A percentile compares a stretch with the other conserved stretches of the same genome.
Conservation (phyloP, 106 monocot genomes). For the Dactylorhiza incarnata region DNA sequence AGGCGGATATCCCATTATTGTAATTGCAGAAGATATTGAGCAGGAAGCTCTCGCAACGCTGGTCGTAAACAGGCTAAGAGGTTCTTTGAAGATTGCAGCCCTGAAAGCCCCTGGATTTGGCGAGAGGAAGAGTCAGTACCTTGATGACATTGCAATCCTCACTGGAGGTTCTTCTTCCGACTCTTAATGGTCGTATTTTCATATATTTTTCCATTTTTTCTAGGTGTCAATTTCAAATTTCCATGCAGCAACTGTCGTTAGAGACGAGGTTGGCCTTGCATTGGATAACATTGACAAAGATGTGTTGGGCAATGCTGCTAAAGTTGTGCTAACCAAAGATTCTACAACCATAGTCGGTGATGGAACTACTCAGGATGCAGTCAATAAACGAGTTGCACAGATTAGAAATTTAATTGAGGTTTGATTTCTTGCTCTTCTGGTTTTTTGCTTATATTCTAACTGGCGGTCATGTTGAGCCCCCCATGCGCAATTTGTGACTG, state of each 20-base stretch:
- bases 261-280: no score
- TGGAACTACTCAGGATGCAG: conserved; percentile 63
- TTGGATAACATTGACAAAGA: no score
- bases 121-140: no score
- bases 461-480: no score
- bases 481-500: no score
- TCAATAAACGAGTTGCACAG: conserved; percentile 51
- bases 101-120: no score
- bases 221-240: not conserved
- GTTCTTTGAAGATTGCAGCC: no score
- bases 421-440: not conserved
- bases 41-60: conserved; percentile 94
- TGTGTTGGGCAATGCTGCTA: conserved; percentile 64
- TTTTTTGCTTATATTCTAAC: not conserved
- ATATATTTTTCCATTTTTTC: not conserved
- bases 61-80: conserved; percentile 87
- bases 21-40: conserved; percentile 93
- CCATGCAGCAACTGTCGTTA: conserved; percentile 49
- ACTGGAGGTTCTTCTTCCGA: conserved; percentile 62
- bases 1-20: conserved; percentile 76
- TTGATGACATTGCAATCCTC: conserved; percentile 90
- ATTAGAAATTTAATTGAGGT: conserved; percentile 65
- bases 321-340: conserved; percentile 67
- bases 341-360: conserved; percentile 62
- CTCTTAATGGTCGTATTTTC: not conserved